Evolutionary conservation across 495 filamentous ascomycete species (phyloP).

Genomic region (Cudoniella acicularis): DNA sequence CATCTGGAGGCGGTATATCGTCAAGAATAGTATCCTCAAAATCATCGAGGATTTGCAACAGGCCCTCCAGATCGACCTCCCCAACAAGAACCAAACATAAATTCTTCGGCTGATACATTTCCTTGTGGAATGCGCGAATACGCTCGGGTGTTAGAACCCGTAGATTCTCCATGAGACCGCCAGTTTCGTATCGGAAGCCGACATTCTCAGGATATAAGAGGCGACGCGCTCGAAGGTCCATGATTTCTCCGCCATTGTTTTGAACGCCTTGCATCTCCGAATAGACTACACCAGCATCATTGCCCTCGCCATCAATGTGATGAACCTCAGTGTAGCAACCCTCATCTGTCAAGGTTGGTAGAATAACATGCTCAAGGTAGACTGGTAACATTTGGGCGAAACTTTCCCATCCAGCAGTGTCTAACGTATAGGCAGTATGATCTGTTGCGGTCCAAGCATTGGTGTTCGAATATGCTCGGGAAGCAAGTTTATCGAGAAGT

Average conservation of each 20-base stretch:
- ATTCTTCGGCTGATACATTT: constrained; percentile 99
- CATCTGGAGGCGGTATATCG: constrained; percentile 67
- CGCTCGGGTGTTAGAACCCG: constrained; percentile 80
- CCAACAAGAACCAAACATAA: constrained; percentile 86
- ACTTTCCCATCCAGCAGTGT: constrained; percentile 94
- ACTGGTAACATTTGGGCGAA: constrained; percentile 92
- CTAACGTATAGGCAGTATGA: constrained; percentile 93
- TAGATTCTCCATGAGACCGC: constrained; percentile 91
- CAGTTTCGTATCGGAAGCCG: constrained; percentile 95
- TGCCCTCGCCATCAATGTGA: constrained; percentile 86
- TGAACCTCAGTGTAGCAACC: constrained; percentile 95
- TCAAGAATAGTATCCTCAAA: constrained; percentile 86
- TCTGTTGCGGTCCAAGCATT: constrained; percentile 97
- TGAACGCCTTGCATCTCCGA: constrained; percentile 98
- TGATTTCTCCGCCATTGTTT: constrained; percentile 76
- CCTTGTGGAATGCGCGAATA: constrained; percentile 86
- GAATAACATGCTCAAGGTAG: constrained; percentile 91
- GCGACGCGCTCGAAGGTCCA: constrained; percentile 72
- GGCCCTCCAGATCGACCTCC: constrained; percentile 76
- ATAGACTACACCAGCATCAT: constrained; percentile 97
- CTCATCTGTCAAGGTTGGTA: constrained; percentile 88
- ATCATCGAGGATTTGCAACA: constrained; percentile 74
- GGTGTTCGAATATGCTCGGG: constrained; percentile 85
- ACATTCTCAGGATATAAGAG: constrained; percentile 84
- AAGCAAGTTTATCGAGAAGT: constrained; percentile 88